Base-by-base conservation (phyloP, 352 stramenopile genomes). In the Globisporangium alternatum region DNA sequence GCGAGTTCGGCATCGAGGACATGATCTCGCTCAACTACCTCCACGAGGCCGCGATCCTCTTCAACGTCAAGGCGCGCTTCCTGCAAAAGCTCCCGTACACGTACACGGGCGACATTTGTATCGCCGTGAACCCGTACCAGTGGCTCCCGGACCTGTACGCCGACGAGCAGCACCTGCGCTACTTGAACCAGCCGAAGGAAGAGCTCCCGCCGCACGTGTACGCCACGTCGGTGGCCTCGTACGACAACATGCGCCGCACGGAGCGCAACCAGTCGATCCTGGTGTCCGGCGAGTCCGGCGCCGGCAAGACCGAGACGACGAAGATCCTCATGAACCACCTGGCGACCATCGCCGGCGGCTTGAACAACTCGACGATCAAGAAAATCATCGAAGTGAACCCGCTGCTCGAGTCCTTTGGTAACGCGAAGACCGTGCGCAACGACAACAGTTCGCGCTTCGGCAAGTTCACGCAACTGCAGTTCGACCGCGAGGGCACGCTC, bases 331-430 rank as follows among this genome's bases (percentile, higher is more conserved):
- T 91, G 83, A 91, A 93, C 71, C 82, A 95, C 70, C 56, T 96
- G 64, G 87, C 88, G 19, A 88, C 80, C 9, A 93, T 92, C 63
- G 82, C 80, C 28, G 83, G 83, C 25, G 80, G 80, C 43, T 53
- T 90, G 12, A 95, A 98, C 79, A 91, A 98, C 77, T 83, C 79
- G n/a, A 97, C 96, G 30, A 97, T 98, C 65, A 98, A 98, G 66
- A 90, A 93, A 61, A 98, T 99, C 56, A 89, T 99, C 28, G 95
- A 97, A 60, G 96, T 97, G 21, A 99, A 99, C 78, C 97, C 97
- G n/a, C 81, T 99, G 48, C 81, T 99, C 2, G 97, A 99, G 80
- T 95, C 92, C 12, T 99, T 99, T 76, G 97, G 97, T 69, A 99
- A 99, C 73, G 96, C 97, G 62, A 97, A 98, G 70, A 99, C 97